Base-by-base conservation (phyloP, 164 flowering plant species). In the Magnolia kwangsiensis region DNA sequence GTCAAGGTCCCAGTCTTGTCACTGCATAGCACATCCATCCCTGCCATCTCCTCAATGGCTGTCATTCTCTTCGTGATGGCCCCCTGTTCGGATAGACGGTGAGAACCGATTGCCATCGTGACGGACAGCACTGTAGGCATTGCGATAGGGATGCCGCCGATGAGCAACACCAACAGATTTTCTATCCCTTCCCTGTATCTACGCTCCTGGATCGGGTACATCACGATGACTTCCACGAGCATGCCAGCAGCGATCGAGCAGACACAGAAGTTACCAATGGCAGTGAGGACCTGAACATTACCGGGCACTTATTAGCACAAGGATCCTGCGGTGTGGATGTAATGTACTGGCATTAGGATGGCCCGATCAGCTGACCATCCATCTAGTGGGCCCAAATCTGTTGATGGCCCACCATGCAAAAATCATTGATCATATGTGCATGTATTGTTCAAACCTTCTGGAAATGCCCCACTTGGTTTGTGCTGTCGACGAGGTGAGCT, bases 41-140 rank as follows among this genome's bases (percentile, higher is more conserved):
- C 98, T 13, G 98, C 96, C 98, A 93, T 93, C 77, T 92, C 98
- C 79, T 94, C 97, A 78, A 94, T 94, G 79, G 98, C 98, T n/a
- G 98, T 92, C 98, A 94, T 91, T 78, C 98, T 88, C 87, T 94
- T 92, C 24, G 98, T 94, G 78, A 94, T 92, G 76, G 98, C 98
- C 21, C 98, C 98, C 77, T 94, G 98, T 78, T 94, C 79, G 1
- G 97, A 90, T 21, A 94, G 81, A 51, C 93, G 84, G 78, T 94
- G 97, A 66, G 98, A 94, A 11, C 97, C 97, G 73, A 94, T 92
- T 71, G 98, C 98, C 98, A 94, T 94, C 18, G 95, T 94, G 77
- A 92, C 96, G 0, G 98, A 94, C 81, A 91, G 83, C 10, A 93
- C 98, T 0, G 98, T 93, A 0, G 98, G 98, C 98, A 92, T 93